Conservation (phyloP, 148 eudicot species). For the Rhododendron williamsianum region DNA sequence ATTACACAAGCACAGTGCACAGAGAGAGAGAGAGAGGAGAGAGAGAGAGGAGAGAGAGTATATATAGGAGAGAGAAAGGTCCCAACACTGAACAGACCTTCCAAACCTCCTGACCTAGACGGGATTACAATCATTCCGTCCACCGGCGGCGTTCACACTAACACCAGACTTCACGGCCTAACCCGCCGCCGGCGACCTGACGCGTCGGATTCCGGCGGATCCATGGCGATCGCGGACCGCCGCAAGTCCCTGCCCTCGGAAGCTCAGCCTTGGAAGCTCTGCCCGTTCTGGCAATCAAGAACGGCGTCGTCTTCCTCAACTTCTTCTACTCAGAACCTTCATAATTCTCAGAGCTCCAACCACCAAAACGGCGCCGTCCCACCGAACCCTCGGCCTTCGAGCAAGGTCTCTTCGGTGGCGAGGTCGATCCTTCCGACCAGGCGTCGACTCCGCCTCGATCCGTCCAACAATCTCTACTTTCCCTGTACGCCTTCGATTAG, state of each 20-base stretch:
- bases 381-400: slow-evolving; percentile 15
- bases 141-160: background rate
- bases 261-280: slow-evolving; percentile 40
- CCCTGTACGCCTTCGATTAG: slow-evolving; percentile 40
- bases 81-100: background rate
- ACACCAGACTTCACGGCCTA: background rate
- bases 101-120: background rate
- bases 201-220: slow-evolving; percentile 8
- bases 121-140: background rate
- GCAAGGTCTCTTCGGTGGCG: slow-evolving; percentile 56
- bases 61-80: background rate
- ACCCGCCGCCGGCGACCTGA: background rate
- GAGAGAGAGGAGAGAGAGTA: background rate
- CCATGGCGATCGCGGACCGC: slow-evolving; percentile 43
- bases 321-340: slow-evolving; percentile 53
- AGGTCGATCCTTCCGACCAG: slow-evolving; percentile 57
- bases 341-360: slow-evolving; percentile 13
- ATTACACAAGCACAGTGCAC: background rate
- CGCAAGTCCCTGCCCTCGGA: slow-evolving; percentile 21
- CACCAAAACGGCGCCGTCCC: slow-evolving; percentile 30
- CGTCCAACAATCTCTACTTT: slow-evolving; percentile 69
- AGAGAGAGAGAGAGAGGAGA: background rate
- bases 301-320: slow-evolving; percentile 43
- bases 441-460: slow-evolving; percentile 74
- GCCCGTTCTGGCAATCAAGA: slow-evolving; percentile 53